Percentiles rank a stretch among this genome's conserved stretches.
phyloP scores from a whole-genome alignment of 2,329 filamentous ascomycete species.

The Aschersonia sp. region DNA sequence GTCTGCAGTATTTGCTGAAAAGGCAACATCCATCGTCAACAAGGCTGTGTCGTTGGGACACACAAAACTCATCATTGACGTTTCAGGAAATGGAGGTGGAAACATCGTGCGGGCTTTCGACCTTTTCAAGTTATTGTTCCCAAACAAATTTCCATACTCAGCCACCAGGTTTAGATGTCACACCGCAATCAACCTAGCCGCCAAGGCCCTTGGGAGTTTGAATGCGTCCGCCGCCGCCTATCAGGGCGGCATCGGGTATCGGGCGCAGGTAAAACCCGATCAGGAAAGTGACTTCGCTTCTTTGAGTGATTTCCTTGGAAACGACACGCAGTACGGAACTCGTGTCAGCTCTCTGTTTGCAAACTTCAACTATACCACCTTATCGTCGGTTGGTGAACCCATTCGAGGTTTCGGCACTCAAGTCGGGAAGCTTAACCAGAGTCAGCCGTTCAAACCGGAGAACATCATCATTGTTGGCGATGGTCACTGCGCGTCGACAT shows the following conservation, averaged over 20 bases:
- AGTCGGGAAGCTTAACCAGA: neutral
- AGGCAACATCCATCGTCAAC: neutral
- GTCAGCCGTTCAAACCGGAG: neutral
- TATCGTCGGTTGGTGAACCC: neutral
- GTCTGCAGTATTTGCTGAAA: neutral
- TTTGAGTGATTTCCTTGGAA: neutral
- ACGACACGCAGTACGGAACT: neutral
- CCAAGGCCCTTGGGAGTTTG: neutral
- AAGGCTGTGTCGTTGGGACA: neutral
- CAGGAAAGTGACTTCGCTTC: neutral
- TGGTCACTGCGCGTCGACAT: neutral
- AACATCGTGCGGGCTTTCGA: neutral
- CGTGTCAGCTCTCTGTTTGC: neutral
- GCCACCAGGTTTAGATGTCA: neutral
- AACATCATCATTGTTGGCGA: neutral
- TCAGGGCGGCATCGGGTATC: neutral
- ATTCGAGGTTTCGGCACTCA: neutral
- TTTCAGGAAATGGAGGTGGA: neutral
- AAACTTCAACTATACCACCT: neutral
- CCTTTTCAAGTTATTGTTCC: neutral
- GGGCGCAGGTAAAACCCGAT: neutral
- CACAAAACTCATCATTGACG: neutral
- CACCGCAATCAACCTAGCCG: neutral
- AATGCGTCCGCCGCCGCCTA: neutral
- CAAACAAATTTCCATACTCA: neutral